Evolutionary conservation across 2,329 filamentous ascomycete species (phyloP), one percentile per base, ranked within the genome.

Genomic region (Arachnomyces sp.): DNA sequence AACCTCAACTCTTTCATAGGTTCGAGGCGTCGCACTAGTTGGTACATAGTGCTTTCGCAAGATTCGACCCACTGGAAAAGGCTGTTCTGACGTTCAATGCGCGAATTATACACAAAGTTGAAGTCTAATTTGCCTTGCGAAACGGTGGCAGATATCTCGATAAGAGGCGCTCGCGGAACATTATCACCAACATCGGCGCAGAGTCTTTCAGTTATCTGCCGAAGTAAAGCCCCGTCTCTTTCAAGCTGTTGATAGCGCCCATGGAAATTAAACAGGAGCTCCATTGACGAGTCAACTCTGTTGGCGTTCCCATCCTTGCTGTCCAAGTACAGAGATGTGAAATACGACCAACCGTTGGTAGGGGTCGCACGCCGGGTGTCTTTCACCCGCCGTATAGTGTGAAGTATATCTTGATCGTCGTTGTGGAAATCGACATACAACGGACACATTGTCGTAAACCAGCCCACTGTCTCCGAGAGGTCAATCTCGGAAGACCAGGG

Each of bases 141-240:
- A 3, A 73, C 62, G 38, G 71, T 66, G 1, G 71, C 71, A 1
- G 69, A 71, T 29, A 74, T 71, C 44, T 76, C 73, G 42, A 76
- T 70, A 0, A 75, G 57, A n/a, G 44, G 36, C 28, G 44, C 42
- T 3, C 44, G 44, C 16, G 42, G 44, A 6, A 44, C 44, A 13
- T 38, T 14, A 29, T 58, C 51, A 6, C 68, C 68, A 35, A 69
- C 66, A 43, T 72, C 68, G 3, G 67, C 62, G 15, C 63, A 64
- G 17, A 37, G 36, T 54, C 64, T 57, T 32, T 58, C 65, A 14
- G 66, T 63, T 9, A 67, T 55, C 6, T 62, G 56, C 31, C 60
- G 55, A 29, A 73, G 65, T 1, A 73, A 52, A 12, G 65, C 66
- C 41, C 67, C 66, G 5, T 60, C 51, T 42, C 66, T 53, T 45